Evolutionary conservation across 129 eudicot genomes (phyloP), one percentile per base, ranked within the genome.

Genomic region (Mikania micrantha): DNA sequence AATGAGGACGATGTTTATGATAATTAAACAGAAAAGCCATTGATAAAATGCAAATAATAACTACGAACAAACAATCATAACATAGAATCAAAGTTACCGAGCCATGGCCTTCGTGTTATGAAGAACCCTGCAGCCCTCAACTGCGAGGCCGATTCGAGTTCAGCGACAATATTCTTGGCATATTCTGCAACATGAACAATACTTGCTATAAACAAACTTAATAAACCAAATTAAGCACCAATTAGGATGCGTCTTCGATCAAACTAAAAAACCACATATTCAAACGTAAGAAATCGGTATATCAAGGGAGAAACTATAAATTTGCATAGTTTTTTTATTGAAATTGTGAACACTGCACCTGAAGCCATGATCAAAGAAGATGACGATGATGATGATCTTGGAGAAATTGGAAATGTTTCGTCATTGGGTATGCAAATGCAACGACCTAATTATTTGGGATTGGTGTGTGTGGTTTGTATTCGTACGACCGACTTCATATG

Each of bases 61-160:
- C 7, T 21, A 77, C 4, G 4, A 47, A 49, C 34, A 27, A 19
- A 20, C 17, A 15, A 58, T 25, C 21, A 67, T 34, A 22, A 32
- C 3, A 56, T 45, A 10, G 49, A 25, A 73, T 4, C 17, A 16
- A 47, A 21, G 50, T 36, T 85, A 93, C 96, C 98, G 64, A 93
- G 96, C 98, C 98, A 93, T n/a, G 98, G 98, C 77, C 98, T 84
- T 42, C 85, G 87, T 17, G 96, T 84, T 2, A 87, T 76, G 48
- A 84, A 76, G 84, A 81, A 93, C 5, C 86, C 95, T 29, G 98
- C 91, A 60, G 88, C 84, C 77, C 95, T 89, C 64, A 79, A 39
- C 22, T 84, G 82, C 27, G 84, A 80, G 70, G 92, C 96, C 27
- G 90, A 70, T 80, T 93, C 95, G 4, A 88, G 90, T 87, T 92